These are phyloP conservation scores for Termitomyces sp. DNA, from an alignment of 768 basidiomycete species.

Conservation along the genomic window DNA sequence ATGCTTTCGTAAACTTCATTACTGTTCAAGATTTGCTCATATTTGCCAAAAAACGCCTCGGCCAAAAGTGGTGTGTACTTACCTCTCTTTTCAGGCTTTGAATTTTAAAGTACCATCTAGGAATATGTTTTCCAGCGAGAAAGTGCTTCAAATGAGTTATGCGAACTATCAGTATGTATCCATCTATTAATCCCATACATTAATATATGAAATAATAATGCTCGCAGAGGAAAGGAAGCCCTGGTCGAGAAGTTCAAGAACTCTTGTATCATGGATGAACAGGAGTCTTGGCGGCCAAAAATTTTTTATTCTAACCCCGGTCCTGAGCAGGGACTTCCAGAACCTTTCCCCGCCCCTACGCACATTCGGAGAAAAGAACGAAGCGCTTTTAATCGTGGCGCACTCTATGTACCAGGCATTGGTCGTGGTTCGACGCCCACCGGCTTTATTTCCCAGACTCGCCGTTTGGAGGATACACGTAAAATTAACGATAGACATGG, in stretches of 20 bases:
- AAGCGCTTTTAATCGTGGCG: conserved; percentile 74
- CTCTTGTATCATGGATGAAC: conserved; percentile 85
- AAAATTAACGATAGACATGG: conserved; percentile 3
- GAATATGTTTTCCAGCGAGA: conserved; percentile 92
- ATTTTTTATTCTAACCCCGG: conserved; percentile 77
- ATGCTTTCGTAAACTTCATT: conserved; percentile 91
- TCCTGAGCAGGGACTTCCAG: conserved; percentile 63
- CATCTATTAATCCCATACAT: conserved; percentile 1
- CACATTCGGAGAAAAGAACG: conserved; percentile 79
- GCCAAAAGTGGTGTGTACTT: conserved; percentile 70
- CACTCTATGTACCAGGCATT: conserved; percentile 46
- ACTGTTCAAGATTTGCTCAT: conserved; percentile 66
- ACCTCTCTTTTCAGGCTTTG: not conserved
- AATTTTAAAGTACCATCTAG: conserved; percentile 28
- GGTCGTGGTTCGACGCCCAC: conserved; percentile 10
- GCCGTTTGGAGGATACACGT: conserved; percentile 15
- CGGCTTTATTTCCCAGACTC: conserved; percentile 10
- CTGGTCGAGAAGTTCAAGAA: conserved; percentile 92
- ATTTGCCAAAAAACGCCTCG: conserved; percentile 71
- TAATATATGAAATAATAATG: not conserved
- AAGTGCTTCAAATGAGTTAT: conserved; percentile 87
- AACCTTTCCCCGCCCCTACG: conserved; percentile 80
- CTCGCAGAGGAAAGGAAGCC: conserved; percentile 75
- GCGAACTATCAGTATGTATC: conserved; percentile 84
- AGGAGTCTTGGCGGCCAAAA: conserved; percentile 77